phyloP scores from a whole-genome alignment of 2,329 filamentous ascomycete genomes.

The Arachnopeziza araneosa region DNA sequence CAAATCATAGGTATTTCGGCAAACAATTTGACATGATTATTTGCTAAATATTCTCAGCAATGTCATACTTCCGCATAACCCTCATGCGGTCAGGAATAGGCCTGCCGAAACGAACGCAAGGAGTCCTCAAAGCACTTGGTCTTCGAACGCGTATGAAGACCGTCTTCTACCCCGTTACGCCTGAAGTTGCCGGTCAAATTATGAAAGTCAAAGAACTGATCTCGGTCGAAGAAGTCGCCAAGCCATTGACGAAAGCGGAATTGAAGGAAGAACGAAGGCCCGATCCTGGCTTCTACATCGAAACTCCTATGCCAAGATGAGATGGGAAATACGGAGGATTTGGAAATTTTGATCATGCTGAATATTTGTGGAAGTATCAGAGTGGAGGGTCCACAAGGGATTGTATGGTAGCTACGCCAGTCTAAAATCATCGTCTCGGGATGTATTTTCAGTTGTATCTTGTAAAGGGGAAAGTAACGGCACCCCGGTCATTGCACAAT shows the following conservation, averaged over 20 bases:
- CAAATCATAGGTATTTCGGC: not conserved
- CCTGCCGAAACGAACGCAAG: constrained; percentile 57
- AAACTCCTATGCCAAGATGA: constrained; percentile 35
- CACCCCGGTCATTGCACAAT: not conserved
- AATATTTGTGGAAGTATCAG: not conserved
- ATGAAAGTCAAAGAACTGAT: constrained; percentile 73
- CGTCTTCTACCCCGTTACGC: constrained; percentile 66
- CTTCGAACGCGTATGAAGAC: constrained; percentile 66
- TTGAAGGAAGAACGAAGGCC: constrained; percentile 57
- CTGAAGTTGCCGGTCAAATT: constrained; percentile 64
- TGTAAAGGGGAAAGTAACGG: not conserved
- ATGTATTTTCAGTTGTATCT: not conserved
- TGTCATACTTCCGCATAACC: constrained; percentile 68
- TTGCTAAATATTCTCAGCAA: constrained; percentile 24
- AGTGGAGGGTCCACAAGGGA: too few relatives aligned
- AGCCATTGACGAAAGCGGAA: constrained; percentile 51
- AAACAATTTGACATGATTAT: not conserved
- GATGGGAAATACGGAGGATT: not conserved
- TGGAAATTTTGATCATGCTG: not conserved
- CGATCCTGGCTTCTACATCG: constrained; percentile 63
- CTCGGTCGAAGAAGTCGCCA: constrained; percentile 61
- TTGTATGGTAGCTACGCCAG: not conserved
- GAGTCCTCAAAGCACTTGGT: constrained; percentile 64
- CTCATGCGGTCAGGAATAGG: constrained; percentile 68
- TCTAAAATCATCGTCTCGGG: not conserved